A percentile compares a stretch with the other conserved stretches of the same genome.
phyloP scores from a whole-genome alignment of 2,329 filamentous ascomycete genomes.

The Colletotrichum lentis region DNA sequence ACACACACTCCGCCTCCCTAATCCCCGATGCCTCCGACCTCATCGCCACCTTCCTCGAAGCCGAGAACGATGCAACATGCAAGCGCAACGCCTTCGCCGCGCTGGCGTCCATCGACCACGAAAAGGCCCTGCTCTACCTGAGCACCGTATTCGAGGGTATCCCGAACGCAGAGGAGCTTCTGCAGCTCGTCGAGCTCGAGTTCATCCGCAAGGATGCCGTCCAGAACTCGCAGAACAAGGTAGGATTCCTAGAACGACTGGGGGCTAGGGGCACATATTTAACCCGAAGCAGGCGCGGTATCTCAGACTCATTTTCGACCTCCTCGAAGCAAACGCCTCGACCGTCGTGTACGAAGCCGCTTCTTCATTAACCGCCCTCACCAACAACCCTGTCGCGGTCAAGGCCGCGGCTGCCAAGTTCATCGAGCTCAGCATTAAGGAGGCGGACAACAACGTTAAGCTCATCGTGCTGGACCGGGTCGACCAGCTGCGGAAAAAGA shows the following conservation, averaged over 20 bases:
- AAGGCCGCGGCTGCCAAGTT: slow-evolving; percentile 97
- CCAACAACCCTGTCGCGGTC: slow-evolving; percentile 95
- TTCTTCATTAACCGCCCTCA: slow-evolving; percentile 90
- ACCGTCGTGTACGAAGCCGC: slow-evolving; percentile 98
- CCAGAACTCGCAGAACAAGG: slow-evolving; percentile 93
- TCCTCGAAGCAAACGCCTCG: slow-evolving; percentile 89
- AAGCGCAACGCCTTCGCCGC: slow-evolving; percentile 98
- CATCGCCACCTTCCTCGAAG: slow-evolving; percentile 86
- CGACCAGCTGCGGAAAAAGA: slow-evolving; percentile 83
- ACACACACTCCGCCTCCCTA: slow-evolving; percentile 85
- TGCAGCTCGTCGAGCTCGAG: slow-evolving; percentile 93
- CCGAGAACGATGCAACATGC: slow-evolving; percentile 92
- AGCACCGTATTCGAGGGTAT: slow-evolving; percentile 92
- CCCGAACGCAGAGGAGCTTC: slow-evolving; percentile 89
- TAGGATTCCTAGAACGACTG: slow-evolving; percentile 48
- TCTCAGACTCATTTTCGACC: slow-evolving; percentile 92
- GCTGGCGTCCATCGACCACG: slow-evolving; percentile 88
- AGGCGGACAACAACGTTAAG: slow-evolving; percentile 99
- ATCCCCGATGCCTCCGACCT: slow-evolving; percentile 97
- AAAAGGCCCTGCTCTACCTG: slow-evolving; percentile 88
- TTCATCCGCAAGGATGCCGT: slow-evolving; percentile 99
- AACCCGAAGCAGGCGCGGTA: slow-evolving; percentile 74
- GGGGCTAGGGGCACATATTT: background rate
- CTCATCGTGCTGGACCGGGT: slow-evolving; percentile 96
- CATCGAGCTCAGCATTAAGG: slow-evolving; percentile 96